A percentile compares a stretch with the other conserved stretches of the same genome.
These are phyloP conservation scores for Porpolomopsis calyptriformis DNA, from an alignment of 768 basidiomycete genomes.

Conservation along the genomic window DNA sequence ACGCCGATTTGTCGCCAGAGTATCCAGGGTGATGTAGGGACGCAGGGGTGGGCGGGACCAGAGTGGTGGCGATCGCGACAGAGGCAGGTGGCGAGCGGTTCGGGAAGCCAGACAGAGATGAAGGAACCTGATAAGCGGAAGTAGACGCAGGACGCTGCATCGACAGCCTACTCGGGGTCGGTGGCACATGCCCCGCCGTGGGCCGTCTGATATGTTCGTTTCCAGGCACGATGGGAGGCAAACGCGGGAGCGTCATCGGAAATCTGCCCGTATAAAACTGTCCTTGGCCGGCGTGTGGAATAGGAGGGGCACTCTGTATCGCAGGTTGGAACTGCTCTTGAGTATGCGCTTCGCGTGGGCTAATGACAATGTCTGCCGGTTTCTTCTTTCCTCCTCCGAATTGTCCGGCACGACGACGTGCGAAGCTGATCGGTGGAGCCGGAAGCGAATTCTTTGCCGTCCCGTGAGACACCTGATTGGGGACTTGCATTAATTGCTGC, in stretches of 20 bases:
- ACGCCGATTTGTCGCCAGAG: slow-evolving; percentile 58
- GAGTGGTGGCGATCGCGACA: slow-evolving; percentile 54
- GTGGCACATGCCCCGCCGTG: slow-evolving; percentile 53
- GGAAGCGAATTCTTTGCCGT: slow-evolving; percentile 28
- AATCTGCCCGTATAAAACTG: slow-evolving; percentile 35
- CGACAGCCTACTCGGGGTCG: slow-evolving; percentile 57
- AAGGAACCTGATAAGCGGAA: slow-evolving; percentile 11
- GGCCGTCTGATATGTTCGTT: slow-evolving; percentile 38
- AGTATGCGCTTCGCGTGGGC: slow-evolving; percentile 47
- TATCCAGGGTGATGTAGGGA: slow-evolving; percentile 51
- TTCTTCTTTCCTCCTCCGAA: slow-evolving; percentile 52
- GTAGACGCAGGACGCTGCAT: slow-evolving; percentile 25
- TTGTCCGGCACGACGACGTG: slow-evolving; percentile 59
- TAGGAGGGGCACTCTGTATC: slow-evolving; percentile 70
- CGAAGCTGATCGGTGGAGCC: slow-evolving; percentile 68
- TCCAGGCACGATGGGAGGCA: slow-evolving; percentile 39
- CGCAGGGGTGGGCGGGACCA: slow-evolving; percentile 64
- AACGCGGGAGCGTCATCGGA: slow-evolving; percentile 57
- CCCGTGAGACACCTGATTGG: slow-evolving; percentile 19
- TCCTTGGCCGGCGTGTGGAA: slow-evolving; percentile 40
- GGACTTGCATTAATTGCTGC: slow-evolving; percentile 9
- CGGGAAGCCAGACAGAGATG: slow-evolving; percentile 21
- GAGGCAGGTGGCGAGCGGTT: slow-evolving; percentile 46
- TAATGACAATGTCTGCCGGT: slow-evolving; percentile 72
- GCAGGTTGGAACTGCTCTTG: slow-evolving; percentile 49